A percentile compares a stretch with the other conserved stretches of the same genome.
Conservation (phyloP, 441 rosid species). For the Syzygium malaccense region DNA sequence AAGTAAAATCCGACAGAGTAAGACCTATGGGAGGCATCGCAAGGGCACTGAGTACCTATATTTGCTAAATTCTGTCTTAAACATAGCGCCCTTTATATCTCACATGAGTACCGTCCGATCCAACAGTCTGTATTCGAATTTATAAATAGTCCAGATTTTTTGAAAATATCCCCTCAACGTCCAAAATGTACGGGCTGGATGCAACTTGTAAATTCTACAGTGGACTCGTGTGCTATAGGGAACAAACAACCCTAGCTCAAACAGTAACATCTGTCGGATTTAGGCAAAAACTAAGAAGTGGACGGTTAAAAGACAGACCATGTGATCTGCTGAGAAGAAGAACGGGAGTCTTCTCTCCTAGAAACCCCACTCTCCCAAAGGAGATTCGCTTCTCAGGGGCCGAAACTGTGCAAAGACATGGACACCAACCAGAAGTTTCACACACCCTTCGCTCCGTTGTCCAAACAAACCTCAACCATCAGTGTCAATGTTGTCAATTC, state of each 20-base stretch:
- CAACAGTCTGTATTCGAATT: background rate
- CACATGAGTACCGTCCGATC: background rate
- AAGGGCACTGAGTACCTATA: no score
- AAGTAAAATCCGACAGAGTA: no score
- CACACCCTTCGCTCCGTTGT: background rate
- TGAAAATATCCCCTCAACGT: background rate
- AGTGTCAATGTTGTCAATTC: background rate
- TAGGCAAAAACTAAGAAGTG: background rate
- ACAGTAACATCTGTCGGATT: background rate
- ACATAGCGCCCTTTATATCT: background rate
- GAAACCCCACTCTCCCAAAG: background rate
- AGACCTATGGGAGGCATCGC: no score
- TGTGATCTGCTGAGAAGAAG: background rate
- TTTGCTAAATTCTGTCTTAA: no score
- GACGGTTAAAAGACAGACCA: background rate
- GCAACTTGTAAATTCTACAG: background rate
- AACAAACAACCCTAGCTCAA: background rate
- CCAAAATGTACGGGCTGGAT: background rate
- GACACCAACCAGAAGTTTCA: background rate
- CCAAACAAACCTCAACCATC: background rate
- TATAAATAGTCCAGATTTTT: background rate
- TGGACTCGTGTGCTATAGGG: background rate
- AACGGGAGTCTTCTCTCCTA: background rate
- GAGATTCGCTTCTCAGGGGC: background rate
- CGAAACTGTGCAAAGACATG: background rate